phyloP scores from a whole-genome alignment of 305 asterid species.

The Plantago rigida region DNA sequence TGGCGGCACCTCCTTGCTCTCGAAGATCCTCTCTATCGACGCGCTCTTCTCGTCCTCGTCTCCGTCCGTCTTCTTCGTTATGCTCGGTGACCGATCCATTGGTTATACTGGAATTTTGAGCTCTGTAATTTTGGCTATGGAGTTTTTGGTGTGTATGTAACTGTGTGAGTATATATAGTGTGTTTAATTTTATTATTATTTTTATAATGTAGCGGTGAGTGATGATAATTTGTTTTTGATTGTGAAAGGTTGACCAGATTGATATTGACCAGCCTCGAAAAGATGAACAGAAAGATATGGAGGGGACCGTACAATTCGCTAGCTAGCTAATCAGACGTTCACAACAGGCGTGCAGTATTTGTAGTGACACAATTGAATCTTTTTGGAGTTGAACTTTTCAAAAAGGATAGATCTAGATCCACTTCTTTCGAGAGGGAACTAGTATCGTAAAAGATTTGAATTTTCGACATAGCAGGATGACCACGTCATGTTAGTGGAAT shows the following conservation, averaged over 20 bases:
- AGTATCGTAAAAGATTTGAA: too few species aligned
- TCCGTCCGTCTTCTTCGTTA: constrained; percentile 28
- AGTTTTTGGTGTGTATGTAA: background rate
- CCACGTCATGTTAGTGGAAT: too few species aligned
- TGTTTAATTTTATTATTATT: too few species aligned
- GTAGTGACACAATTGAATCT: background rate
- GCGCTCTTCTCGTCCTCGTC: constrained; percentile 28
- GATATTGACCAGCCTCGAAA: background rate
- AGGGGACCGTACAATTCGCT: background rate
- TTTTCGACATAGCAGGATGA: too few species aligned
- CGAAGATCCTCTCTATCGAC: constrained; percentile 63
- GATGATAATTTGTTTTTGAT: too few species aligned
- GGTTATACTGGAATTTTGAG: too few species aligned
- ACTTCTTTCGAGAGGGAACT: too few species aligned
- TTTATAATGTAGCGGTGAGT: too few species aligned
- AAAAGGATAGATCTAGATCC: background rate
- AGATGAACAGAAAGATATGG: background rate
- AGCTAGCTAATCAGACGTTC: background rate
- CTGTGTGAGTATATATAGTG: background rate
- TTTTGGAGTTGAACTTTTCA: background rate
- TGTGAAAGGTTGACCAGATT: too few species aligned
- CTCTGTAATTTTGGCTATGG: background rate
- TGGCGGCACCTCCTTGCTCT: constrained; percentile 65
- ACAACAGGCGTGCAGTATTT: background rate
- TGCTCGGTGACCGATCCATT: constrained; percentile 48